Percentiles rank a stretch among this genome's conserved stretches.
Evolutionary conservation across 2,329 filamentous ascomycete species (phyloP).

Genomic region (Apiospora hydei): DNA sequence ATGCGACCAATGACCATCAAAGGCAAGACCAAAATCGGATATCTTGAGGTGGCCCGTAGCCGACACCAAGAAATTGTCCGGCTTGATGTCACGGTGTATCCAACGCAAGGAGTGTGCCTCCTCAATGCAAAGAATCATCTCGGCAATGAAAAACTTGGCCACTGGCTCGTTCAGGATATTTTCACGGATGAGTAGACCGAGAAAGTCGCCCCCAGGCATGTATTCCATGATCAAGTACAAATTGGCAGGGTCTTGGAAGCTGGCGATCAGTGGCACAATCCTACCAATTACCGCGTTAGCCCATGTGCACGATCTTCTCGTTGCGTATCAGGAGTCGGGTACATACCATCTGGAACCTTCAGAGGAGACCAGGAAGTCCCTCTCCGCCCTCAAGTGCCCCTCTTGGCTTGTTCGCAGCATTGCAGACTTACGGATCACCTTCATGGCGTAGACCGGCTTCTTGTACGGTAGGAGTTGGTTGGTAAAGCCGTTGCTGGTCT

Average conservation of each 20-base stretch:
- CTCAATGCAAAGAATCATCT: constrained; percentile 96
- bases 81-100: constrained; percentile 96
- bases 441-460: constrained; percentile 88
- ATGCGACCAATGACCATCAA: constrained; percentile 94
- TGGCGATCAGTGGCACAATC: constrained; percentile 87
- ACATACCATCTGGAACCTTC: constrained; percentile 81
- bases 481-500: constrained; percentile 31
- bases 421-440: constrained; percentile 91
- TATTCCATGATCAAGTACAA: constrained; percentile 98
- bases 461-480: constrained; percentile 25
- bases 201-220: constrained; percentile 95
- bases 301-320: not conserved
- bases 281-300: constrained; percentile 43
- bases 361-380: constrained; percentile 89
- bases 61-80: constrained; percentile 94
- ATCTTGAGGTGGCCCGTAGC: constrained; percentile 91
- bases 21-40: constrained; percentile 94
- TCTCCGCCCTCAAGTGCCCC: constrained; percentile 87
- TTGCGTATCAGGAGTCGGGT: not conserved
- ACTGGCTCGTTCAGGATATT: constrained; percentile 81
- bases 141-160: constrained; percentile 87
- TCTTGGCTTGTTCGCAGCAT: constrained; percentile 94
- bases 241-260: constrained; percentile 85
- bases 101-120: constrained; percentile 87
- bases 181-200: constrained; percentile 84